Percentiles rank a stretch among this genome's conserved stretches.
Conservation (phyloP, 768 basidiomycete species). For the Scleroderma citrinum region DNA sequence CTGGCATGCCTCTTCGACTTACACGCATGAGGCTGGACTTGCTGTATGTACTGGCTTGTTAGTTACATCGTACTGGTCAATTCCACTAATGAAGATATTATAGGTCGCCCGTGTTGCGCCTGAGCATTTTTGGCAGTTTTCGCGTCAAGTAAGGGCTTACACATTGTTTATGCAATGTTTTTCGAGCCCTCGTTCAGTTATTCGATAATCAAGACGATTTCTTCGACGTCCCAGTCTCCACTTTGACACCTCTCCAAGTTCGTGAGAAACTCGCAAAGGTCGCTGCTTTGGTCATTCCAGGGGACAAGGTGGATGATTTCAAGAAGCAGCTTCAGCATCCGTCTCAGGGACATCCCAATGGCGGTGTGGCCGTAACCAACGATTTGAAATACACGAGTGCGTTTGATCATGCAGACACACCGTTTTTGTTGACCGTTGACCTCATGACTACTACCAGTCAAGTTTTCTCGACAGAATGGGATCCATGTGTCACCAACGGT, state of each 20-base stretch:
- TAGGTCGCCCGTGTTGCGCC: slow-evolving; percentile 69
- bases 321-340: slow-evolving; percentile 59
- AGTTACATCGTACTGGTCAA: not conserved
- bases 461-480: slow-evolving; percentile 84
- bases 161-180: not conserved
- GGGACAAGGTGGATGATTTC: slow-evolving; percentile 46
- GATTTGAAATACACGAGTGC: slow-evolving; percentile 86
- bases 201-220: slow-evolving; percentile 74
- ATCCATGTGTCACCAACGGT: slow-evolving; percentile 88
- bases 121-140: slow-evolving; percentile 75
- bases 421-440: not conserved
- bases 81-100: not conserved
- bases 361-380: slow-evolving; percentile 76
- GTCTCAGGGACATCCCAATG: slow-evolving; percentile 50
- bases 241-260: slow-evolving; percentile 62
- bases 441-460: slow-evolving; percentile 48
- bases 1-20: slow-evolving; percentile 73
- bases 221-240: slow-evolving; percentile 69
- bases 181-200: slow-evolving; percentile 39
- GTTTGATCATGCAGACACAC: slow-evolving; percentile 20
- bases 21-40: slow-evolving; percentile 76
- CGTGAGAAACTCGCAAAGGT: slow-evolving; percentile 66
- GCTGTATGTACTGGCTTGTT: slow-evolving; percentile 45
- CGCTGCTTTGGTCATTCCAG: slow-evolving; percentile 47
- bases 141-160: slow-evolving; percentile 44